Conservation (phyloP, 2,329 filamentous ascomycete species). For the Dactylellina cionopaga region DNA sequence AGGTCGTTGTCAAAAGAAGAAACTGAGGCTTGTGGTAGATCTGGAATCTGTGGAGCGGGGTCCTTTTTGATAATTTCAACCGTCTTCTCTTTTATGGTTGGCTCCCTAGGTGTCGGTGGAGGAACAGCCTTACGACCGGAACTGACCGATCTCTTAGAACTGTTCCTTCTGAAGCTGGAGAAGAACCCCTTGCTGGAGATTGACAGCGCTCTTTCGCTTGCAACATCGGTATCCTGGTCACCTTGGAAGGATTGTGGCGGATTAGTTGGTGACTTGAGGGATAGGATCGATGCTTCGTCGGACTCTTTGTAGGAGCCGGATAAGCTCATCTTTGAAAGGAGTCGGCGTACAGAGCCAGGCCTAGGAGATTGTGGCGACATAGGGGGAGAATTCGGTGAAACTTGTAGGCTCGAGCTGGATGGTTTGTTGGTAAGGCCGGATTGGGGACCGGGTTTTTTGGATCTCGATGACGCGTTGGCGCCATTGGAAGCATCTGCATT, state of each 20-base stretch:
- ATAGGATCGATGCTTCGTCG: constrained; percentile 47
- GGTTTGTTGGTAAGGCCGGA: constrained; percentile 34
- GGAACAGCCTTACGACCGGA: constrained; percentile 31
- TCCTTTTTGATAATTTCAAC: constrained; percentile 40
- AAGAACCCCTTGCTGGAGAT: constrained; percentile 49
- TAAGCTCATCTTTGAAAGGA: constrained; percentile 51
- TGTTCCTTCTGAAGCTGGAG: constrained; percentile 50
- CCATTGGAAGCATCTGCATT: constrained; percentile 6
- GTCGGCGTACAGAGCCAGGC: constrained; percentile 41
- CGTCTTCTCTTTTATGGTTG: constrained; percentile 39
- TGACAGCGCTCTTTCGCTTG: constrained; percentile 38
- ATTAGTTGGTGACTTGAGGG: constrained; percentile 40
- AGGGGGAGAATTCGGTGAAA: constrained; percentile 49
- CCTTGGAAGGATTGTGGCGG: constrained; percentile 23
- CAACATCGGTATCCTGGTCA: constrained; percentile 33
- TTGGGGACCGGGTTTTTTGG: not conserved
- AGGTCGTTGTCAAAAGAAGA: constrained; percentile 46
- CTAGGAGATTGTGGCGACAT: constrained; percentile 49
- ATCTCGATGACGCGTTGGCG: constrained; percentile 23
- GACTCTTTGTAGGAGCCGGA: constrained; percentile 51
- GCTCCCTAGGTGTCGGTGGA: constrained; percentile 30
- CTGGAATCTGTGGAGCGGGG: constrained; percentile 43
- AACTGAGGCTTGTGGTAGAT: constrained; percentile 35
- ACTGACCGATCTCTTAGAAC: constrained; percentile 50
- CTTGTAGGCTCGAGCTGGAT: constrained; percentile 40